Evolutionary conservation across 495 filamentous ascomycete genomes (phyloP).

Genomic region (Lophium mytilinum): DNA sequence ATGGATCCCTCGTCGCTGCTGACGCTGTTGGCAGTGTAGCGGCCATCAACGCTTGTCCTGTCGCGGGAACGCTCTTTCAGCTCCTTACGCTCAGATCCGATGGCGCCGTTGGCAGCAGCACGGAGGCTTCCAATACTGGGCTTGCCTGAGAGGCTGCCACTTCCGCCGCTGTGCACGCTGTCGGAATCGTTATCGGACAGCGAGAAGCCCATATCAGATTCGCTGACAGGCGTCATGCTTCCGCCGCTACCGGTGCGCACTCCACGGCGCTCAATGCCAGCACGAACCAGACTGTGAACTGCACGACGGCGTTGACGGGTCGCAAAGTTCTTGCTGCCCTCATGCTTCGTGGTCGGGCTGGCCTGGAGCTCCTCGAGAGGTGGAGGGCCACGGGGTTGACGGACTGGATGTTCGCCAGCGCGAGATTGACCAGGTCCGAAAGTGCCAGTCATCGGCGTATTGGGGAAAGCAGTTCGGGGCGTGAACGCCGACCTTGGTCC

Average conservation of each 20-base stretch:
- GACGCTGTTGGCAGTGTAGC: slow-evolving; percentile 52
- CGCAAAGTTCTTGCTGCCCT: slow-evolving; percentile 98
- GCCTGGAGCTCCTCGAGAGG: slow-evolving; percentile 82
- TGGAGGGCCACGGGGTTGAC: slow-evolving; percentile 89
- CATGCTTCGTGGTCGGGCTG: slow-evolving; percentile 87
- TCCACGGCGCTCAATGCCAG: slow-evolving; percentile 75
- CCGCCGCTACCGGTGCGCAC: slow-evolving; percentile 57
- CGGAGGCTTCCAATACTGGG: slow-evolving; percentile 72
- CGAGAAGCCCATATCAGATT: slow-evolving; percentile 70
- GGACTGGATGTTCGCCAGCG: slow-evolving; percentile 87
- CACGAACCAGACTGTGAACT: slow-evolving; percentile 81
- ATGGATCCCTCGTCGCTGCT: slow-evolving; percentile 52
- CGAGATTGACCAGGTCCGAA: slow-evolving; percentile 91
- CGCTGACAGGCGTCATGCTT: slow-evolving; percentile 82
- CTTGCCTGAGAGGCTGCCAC: slow-evolving; percentile 71
- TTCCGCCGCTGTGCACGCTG: slow-evolving; percentile 68
- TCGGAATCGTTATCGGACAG: slow-evolving; percentile 70
- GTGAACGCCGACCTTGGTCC: slow-evolving; percentile 61
- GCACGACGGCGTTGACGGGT: slow-evolving; percentile 88
- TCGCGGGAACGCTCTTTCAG: slow-evolving; percentile 41
- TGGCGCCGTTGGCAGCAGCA: slow-evolving; percentile 70
- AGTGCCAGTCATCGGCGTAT: slow-evolving; percentile 74
- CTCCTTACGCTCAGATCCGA: slow-evolving; percentile 71
- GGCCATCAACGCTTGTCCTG: slow-evolving; percentile 41
- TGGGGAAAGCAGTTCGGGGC: slow-evolving; percentile 54